Percentiles rank a stretch among this genome's conserved stretches.
phyloP scores from a whole-genome alignment of 305 asterid species.

The Rubia balearica region DNA sequence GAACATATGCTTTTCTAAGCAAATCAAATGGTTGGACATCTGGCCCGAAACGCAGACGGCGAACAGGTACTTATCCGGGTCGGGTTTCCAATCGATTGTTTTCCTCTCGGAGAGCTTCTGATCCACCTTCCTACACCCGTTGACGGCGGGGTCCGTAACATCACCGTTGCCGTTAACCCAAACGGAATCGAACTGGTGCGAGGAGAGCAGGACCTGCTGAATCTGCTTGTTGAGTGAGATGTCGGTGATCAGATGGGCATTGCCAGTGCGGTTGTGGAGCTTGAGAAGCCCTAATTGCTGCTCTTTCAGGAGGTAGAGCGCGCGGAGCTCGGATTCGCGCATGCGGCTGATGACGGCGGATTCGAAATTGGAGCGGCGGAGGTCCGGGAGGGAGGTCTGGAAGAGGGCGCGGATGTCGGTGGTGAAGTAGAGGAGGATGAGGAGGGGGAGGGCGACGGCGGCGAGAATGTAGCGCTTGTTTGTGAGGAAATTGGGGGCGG shows the following conservation, averaged over 20 bases:
- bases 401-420: slow-evolving; percentile 58
- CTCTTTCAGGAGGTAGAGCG: slow-evolving; percentile 61
- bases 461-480: slow-evolving; percentile 68
- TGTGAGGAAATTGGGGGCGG: slow-evolving; percentile 23
- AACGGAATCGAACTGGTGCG: slow-evolving; percentile 40
- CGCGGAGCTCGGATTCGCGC: slow-evolving; percentile 81
- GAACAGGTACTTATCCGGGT: slow-evolving; percentile 60
- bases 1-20: slow-evolving; percentile 91
- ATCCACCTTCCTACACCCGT: slow-evolving; percentile 56
- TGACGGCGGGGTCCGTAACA: slow-evolving; percentile 38
- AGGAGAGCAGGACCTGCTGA: slow-evolving; percentile 59
- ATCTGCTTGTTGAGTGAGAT: slow-evolving; percentile 67
- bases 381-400: slow-evolving; percentile 36
- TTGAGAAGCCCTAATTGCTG: slow-evolving; percentile 69
- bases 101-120: slow-evolving; percentile 52
- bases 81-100: slow-evolving; percentile 88
- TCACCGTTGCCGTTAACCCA: slow-evolving; percentile 42
- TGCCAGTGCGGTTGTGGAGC: slow-evolving; percentile 46
- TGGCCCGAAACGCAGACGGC: slow-evolving; percentile 90
- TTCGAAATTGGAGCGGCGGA: slow-evolving; percentile 17
- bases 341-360: slow-evolving; percentile 38
- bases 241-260: slow-evolving; percentile 39
- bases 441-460: slow-evolving; percentile 52
- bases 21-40: slow-evolving; percentile 95
- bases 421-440: slow-evolving; percentile 54